Conservation (phyloP, 257 asterid species). For the Przewalskia tangutica region DNA sequence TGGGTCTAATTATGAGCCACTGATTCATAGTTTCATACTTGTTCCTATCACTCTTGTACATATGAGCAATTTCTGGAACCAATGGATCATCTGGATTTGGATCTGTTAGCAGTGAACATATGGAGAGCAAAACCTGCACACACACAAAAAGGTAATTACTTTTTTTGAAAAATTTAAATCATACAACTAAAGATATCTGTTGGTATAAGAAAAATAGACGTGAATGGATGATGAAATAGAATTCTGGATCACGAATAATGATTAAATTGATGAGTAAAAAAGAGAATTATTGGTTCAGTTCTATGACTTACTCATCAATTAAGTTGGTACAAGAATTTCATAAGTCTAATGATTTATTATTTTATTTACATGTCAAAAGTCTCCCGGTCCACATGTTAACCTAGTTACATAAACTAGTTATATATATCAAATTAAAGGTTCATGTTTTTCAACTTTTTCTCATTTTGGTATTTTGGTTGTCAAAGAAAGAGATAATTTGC, state of each 20-base stretch:
- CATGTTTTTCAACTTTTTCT: too few relatives aligned
- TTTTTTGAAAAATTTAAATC: neutral
- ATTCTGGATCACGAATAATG: neutral
- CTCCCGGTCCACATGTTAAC: too few relatives aligned
- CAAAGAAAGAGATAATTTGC: too few relatives aligned
- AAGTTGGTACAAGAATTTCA: neutral
- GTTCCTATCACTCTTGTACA: constrained; percentile 1
- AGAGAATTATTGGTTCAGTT: neutral
- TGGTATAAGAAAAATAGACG: neutral
- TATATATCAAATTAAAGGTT: too few relatives aligned
- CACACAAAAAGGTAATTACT: neutral
- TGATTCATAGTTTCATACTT: constrained; percentile 6
- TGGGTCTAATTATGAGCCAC: constrained; percentile 9
- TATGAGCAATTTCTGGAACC: constrained; percentile 10
- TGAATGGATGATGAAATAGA: neutral
- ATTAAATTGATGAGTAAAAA: neutral
- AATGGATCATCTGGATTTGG: constrained; percentile 14
- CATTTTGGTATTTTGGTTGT: too few relatives aligned
- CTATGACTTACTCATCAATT: neutral
- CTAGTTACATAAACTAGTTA: too few relatives aligned
- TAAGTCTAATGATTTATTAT: too few relatives aligned
- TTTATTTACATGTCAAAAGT: too few relatives aligned
- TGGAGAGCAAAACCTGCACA: constrained; percentile 9
- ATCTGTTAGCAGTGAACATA: constrained; percentile 6
- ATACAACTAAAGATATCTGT: neutral